Conservation (phyloP, 768 basidiomycete genomes). For the Lyophyllum atratum region DNA sequence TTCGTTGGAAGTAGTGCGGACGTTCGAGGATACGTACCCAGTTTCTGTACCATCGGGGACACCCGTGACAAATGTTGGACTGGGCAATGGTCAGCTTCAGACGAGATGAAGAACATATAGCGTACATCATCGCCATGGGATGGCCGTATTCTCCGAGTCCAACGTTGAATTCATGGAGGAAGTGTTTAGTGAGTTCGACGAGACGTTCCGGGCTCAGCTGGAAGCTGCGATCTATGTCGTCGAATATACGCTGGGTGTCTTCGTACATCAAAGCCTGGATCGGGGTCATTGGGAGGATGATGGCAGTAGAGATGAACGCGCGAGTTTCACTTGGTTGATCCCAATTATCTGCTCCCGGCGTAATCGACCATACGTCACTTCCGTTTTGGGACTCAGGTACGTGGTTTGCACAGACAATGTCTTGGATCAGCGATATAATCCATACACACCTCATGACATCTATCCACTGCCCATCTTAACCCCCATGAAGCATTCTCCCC, state of each 20-base stretch:
- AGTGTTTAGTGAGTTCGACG: slow-evolving; percentile 70
- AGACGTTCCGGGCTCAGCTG: slow-evolving; percentile 62
- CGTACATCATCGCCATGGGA: slow-evolving; percentile 92
- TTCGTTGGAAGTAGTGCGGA: background rate
- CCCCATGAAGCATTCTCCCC: too few species aligned
- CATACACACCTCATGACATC: too few species aligned
- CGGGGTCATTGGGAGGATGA: slow-evolving; percentile 37
- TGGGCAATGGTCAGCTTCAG: slow-evolving; percentile 30
- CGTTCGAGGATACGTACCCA: slow-evolving; percentile 55
- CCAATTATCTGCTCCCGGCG: slow-evolving; percentile 11
- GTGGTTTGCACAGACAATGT: background rate
- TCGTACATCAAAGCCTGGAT: slow-evolving; percentile 43
- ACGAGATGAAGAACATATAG: slow-evolving; percentile 1
- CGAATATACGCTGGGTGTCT: slow-evolving; percentile 51
- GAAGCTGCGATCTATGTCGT: slow-evolving; percentile 75
- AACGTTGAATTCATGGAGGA: slow-evolving; percentile 75
- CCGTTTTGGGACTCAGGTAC: slow-evolving; percentile 28
- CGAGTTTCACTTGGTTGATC: slow-evolving; percentile 5
- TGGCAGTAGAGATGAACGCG: slow-evolving; percentile 11
- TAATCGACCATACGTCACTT: slow-evolving; percentile 33
- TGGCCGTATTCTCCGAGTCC: slow-evolving; percentile 77
- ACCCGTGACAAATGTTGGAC: slow-evolving; percentile 93
- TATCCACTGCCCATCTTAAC: background rate
- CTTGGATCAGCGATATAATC: background rate
- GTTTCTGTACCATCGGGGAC: slow-evolving; percentile 94